Base-by-base conservation (phyloP, 2,329 filamentous ascomycete genomes). In the Talaromyces sp. region DNA sequence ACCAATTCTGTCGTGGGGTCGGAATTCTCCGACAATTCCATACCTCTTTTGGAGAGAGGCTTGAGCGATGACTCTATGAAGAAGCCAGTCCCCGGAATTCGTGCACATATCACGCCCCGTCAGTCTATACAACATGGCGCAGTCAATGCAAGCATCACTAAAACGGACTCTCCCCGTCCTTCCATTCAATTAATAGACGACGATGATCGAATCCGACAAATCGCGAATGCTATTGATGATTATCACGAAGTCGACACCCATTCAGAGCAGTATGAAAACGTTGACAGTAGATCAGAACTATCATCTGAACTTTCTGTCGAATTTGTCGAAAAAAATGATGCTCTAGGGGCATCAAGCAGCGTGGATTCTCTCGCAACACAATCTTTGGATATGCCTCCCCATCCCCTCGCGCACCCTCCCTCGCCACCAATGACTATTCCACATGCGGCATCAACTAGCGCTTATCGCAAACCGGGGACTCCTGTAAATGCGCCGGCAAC, bases 11-110 rank as follows among this genome's bases (percentile, higher is more conserved):
- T 80, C 28, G 83, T 85, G 14, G 84, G 84, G 62, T 92, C 91
- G 0, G 83, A 86, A 31, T 86, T 88, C 57, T 93, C 90, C 0
- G 92, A 92, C 71, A 88, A 85, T 42, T 93, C 90, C 0, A 86
- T 88, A 37, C 91, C 92, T 3, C 81, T 95, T 7, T 82, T 96
- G 12, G 88, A 93, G 65, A 85, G 89, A 57, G 89, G 84, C 6
- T 65, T 79, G 54, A 73, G 71, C 35, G 74, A 82, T 56, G 78
- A 82, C 16, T 80, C 80, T 1, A 82, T 82, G 79, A 80, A 78
- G 64, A 79, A 77, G n/a, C 79, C 78, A 6, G 71, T 71, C 23
- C 46, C 64, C 5, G 67, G 50, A 31, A 65, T 65, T 7, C 58
- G 63, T 12, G 56, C 61, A 57, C 67, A 69, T n/a, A 61, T 66